These are phyloP conservation scores for Pistacia integerrima DNA, from an alignment of 345 rosid species.

Conservation along the genomic window DNA sequence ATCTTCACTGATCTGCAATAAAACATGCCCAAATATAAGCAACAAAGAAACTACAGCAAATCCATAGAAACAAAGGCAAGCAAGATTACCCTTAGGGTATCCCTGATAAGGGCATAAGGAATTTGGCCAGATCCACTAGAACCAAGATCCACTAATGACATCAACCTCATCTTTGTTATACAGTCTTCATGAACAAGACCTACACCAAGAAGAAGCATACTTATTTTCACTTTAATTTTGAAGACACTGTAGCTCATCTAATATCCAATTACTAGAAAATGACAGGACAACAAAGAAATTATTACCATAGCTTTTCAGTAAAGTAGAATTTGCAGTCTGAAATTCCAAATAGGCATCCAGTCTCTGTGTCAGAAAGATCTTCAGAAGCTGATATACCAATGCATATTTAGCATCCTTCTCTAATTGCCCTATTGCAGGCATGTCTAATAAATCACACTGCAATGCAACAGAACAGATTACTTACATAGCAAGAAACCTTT, in stretches of 20 bases:
- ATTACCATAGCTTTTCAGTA: constrained; percentile 75
- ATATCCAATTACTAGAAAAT: neutral
- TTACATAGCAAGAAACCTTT: neutral
- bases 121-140: constrained; percentile 70
- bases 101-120: constrained; percentile 65
- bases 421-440: constrained; percentile 83
- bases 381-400: constrained; percentile 74
- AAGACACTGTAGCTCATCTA: neutral
- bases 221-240: neutral
- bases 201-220: constrained; percentile 28
- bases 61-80: constrained; percentile 10
- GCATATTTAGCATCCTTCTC: constrained; percentile 80
- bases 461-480: constrained; percentile 21
- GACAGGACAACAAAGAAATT: neutral
- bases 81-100: constrained; percentile 62
- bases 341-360: constrained; percentile 80
- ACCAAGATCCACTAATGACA: constrained; percentile 82
- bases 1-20: constrained; percentile 66
- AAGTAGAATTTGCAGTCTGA: constrained; percentile 66
- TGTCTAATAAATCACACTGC: constrained; percentile 93
- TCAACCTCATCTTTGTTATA: constrained; percentile 79
- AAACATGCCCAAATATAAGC: constrained; percentile 9
- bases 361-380: constrained; percentile 78
- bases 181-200: constrained; percentile 91
- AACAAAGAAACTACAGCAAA: neutral